phyloP scores from a whole-genome alignment of 2,329 filamentous ascomycete genomes.

The Orbilia ellipsospora region DNA sequence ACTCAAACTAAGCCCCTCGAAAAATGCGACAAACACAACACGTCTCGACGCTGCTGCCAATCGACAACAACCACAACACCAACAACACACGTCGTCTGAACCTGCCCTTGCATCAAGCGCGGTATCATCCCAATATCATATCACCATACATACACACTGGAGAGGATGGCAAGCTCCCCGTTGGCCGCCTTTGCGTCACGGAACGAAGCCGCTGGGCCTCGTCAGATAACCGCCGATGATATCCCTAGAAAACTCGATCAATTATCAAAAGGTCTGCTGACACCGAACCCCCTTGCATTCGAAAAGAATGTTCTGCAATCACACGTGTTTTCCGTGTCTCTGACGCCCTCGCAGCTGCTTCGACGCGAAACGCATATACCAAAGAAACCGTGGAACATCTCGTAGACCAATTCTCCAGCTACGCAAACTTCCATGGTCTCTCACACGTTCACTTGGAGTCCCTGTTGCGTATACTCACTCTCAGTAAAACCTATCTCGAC shows the following conservation, averaged over 20 bases:
- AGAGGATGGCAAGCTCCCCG: slow-evolving; percentile 40
- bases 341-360: slow-evolving; percentile 44
- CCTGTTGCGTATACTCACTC: slow-evolving; percentile 73
- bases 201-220: slow-evolving; percentile 17
- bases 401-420: slow-evolving; percentile 57
- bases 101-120: neutral
- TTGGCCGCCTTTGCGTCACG: slow-evolving; percentile 28
- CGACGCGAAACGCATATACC: slow-evolving; percentile 55
- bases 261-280: slow-evolving; percentile 38
- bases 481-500: slow-evolving; percentile 75
- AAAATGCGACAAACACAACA: slow-evolving; percentile 50
- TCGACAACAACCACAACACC: slow-evolving; percentile 2
- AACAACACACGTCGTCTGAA: slow-evolving; percentile 1
- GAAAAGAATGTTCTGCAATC: slow-evolving; percentile 7
- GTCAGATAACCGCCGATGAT: slow-evolving; percentile 38
- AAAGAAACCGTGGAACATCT: slow-evolving; percentile 56
- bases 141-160: neutral
- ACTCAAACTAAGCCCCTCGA: neutral
- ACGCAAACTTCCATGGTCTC: slow-evolving; percentile 67
- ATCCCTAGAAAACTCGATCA: slow-evolving; percentile 31
- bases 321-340: slow-evolving; percentile 33
- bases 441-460: slow-evolving; percentile 70
- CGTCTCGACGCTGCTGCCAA: slow-evolving; percentile 8
- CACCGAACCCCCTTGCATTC: slow-evolving; percentile 28
- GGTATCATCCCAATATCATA: neutral